Evolutionary conservation across 768 basidiomycete genomes (phyloP).

Genomic region (Mycena belliarum): DNA sequence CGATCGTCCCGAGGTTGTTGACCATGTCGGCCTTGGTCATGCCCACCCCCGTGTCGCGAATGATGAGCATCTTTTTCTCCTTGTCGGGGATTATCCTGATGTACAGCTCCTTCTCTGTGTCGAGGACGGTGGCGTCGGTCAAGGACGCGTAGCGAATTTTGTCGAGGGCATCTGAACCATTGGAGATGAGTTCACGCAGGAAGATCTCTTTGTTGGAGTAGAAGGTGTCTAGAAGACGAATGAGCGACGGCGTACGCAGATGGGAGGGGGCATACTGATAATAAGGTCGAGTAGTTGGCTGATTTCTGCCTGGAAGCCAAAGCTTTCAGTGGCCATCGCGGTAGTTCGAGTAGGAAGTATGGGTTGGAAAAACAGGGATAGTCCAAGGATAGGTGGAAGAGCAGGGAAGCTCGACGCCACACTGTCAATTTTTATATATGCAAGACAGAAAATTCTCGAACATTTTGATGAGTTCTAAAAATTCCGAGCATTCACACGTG

Average conservation of each 20-base stretch:
- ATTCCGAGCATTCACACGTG: no score
- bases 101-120: slow-evolving; percentile 87
- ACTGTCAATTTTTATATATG: no score
- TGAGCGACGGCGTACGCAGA: slow-evolving; percentile 12
- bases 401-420: no score
- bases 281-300: slow-evolving; percentile 97
- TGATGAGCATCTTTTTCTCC: slow-evolving; percentile 87
- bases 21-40: slow-evolving; percentile 99
- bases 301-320: slow-evolving; percentile 99
- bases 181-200: slow-evolving; percentile 97
- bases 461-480: no score
- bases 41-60: slow-evolving; percentile 96
- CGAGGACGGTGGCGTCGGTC: slow-evolving; percentile 89
- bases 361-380: no score
- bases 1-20: slow-evolving; percentile 97
- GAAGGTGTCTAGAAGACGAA: slow-evolving; percentile 76
- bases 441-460: no score
- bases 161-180: slow-evolving; percentile 97
- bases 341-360: no score
- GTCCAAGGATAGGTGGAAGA: no score
- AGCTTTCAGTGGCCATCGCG: slow-evolving; percentile 87
- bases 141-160: slow-evolving; percentile 97
- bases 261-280: slow-evolving; percentile 70
- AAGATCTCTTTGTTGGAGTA: slow-evolving; percentile 99
- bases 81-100: slow-evolving; percentile 96